Percentiles rank a stretch among this genome's conserved stretches.
phyloP scores from a whole-genome alignment of 768 basidiomycete species.

The Crucibulum laeve region DNA sequence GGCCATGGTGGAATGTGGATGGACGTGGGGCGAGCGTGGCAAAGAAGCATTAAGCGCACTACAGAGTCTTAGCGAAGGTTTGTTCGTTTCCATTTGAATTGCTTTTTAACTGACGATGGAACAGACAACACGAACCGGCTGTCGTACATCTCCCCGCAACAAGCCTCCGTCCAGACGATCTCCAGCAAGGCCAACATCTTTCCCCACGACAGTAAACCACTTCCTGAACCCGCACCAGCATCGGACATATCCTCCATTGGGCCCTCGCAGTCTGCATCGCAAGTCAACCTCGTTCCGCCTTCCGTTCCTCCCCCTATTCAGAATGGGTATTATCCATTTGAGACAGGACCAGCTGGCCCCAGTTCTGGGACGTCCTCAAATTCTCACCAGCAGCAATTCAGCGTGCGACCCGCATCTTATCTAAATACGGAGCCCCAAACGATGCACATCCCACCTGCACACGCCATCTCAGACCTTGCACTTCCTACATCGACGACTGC shows the following conservation, averaged over 20 bases:
- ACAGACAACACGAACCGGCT: too few relatives aligned
- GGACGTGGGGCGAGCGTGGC: constrained; percentile 65
- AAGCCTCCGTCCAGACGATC: not conserved
- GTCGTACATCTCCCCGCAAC: not conserved
- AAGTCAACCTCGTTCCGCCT: constrained; percentile 29
- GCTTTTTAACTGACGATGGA: not conserved
- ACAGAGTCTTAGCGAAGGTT: constrained; percentile 27
- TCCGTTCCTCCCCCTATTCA: not conserved
- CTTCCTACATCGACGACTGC: not conserved
- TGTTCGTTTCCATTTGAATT: not conserved
- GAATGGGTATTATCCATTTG: not conserved
- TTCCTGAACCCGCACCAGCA: constrained; percentile 16
- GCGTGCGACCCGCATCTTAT: not conserved
- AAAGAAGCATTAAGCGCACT: constrained; percentile 48
- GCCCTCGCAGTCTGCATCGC: constrained; percentile 77
- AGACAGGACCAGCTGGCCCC: not conserved
- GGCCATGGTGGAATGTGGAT: constrained; percentile 68
- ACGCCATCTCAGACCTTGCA: constrained; percentile 16
- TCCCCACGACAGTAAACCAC: not conserved
- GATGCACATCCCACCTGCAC: constrained; percentile 46
- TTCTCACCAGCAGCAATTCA: too few relatives aligned
- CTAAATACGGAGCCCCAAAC: constrained; percentile 9
- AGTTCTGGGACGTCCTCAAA: too few relatives aligned
- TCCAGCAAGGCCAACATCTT: not conserved
- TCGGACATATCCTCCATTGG: constrained; percentile 64